These are phyloP conservation scores for Albifimbria verrucaria DNA, from an alignment of 2,329 filamentous ascomycete species.

Conservation along the genomic window DNA sequence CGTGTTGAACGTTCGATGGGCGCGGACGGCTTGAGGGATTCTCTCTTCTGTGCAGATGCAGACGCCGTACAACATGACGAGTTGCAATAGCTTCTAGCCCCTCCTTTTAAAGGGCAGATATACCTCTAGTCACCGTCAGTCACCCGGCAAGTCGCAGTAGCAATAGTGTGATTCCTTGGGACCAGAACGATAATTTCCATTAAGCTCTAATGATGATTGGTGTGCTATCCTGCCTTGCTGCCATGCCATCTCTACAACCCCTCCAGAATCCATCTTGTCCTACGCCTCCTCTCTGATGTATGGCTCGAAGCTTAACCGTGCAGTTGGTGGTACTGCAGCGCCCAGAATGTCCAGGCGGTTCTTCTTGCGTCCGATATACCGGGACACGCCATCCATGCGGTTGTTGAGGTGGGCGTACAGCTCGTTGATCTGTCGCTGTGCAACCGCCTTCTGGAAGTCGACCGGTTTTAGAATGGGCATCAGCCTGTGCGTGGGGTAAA, in stretches of 20 bases:
- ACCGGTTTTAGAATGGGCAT: constrained; percentile 45
- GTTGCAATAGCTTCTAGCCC: background rate
- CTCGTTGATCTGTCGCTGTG: constrained; percentile 37
- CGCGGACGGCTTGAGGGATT: too few species aligned
- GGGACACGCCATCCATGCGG: constrained; percentile 38
- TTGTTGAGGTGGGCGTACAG: constrained; percentile 51
- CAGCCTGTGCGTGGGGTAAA: constrained; percentile 54
- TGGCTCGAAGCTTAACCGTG: constrained; percentile 30
- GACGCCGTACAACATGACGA: background rate
- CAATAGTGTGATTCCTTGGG: background rate
- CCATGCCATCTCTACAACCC: too few species aligned
- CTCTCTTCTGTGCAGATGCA: too few species aligned
- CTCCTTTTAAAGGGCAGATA: too few species aligned
- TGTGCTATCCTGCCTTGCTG: too few species aligned
- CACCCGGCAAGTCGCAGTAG: background rate
- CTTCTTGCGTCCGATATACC: constrained; percentile 37
- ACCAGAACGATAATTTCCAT: background rate
- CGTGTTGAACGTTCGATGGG: too few species aligned
- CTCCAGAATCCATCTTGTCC: constrained; percentile 8
- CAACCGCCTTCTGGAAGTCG: constrained; percentile 33
- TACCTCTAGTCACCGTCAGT: too few species aligned
- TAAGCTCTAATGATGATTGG: background rate
- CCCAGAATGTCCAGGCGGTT: constrained; percentile 42
- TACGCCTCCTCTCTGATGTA: constrained; percentile 31
- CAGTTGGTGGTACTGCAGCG: constrained; percentile 34